A percentile compares a stretch with the other conserved stretches of the same genome.
Evolutionary conservation across 2,329 filamentous ascomycete genomes (phyloP).

Genomic region (Cercospora sesami): DNA sequence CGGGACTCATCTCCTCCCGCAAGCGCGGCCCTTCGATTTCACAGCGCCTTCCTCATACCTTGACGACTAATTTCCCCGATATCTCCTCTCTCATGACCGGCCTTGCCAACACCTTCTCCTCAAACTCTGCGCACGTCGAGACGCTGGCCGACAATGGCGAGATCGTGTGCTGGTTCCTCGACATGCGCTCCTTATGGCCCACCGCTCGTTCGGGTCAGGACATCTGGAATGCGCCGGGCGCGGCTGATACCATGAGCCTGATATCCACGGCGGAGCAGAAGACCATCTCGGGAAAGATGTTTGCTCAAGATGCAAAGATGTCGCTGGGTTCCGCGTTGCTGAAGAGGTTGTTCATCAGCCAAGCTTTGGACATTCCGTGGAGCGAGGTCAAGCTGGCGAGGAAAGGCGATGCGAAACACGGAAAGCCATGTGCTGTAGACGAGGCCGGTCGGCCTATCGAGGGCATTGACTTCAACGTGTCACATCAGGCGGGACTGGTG

Average conservation of each 20-base stretch:
- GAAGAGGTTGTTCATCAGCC: slow-evolving; percentile 68
- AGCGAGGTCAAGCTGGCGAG: slow-evolving; percentile 57
- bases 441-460: slow-evolving; percentile 42
- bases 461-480: slow-evolving; percentile 70
- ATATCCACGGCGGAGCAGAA: slow-evolving; percentile 56
- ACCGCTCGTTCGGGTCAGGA: slow-evolving; percentile 38
- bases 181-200: slow-evolving; percentile 51
- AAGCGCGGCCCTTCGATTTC: slow-evolving; percentile 24
- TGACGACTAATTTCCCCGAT: slow-evolving; percentile 26
- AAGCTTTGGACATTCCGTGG: slow-evolving; percentile 62
- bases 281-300: slow-evolving; percentile 56
- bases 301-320: slow-evolving; percentile 67
- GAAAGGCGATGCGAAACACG: slow-evolving; percentile 52
- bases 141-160: slow-evolving; percentile 25
- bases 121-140: slow-evolving; percentile 17
- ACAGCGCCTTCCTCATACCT: slow-evolving; percentile 22
- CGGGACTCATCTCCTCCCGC: slow-evolving; percentile 23
- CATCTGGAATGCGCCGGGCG: slow-evolving; percentile 46
- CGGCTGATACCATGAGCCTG: slow-evolving; percentile 45
- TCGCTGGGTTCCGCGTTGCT: slow-evolving; percentile 69
- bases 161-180: slow-evolving; percentile 52
- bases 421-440: slow-evolving; percentile 53
- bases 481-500: slow-evolving; percentile 75
- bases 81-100: slow-evolving; percentile 29
- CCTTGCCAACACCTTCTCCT: slow-evolving; percentile 23